Conservation (phyloP, 2,329 filamentous ascomycete genomes). For the Coleophoma crateriformis region DNA sequence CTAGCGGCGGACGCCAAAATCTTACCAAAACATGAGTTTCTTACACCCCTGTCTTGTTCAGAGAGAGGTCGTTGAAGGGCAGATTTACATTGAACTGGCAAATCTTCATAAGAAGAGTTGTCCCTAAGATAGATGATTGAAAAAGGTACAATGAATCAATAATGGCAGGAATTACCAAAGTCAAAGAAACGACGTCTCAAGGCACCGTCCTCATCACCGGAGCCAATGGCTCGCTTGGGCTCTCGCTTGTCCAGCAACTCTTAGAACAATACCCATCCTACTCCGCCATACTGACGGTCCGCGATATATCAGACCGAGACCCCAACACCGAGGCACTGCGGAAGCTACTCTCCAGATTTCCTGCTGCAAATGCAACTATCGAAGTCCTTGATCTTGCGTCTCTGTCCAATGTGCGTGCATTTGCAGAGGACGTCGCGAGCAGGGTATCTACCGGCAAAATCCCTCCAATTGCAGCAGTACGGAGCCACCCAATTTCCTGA, state of each 20-base stretch:
- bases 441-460: slow-evolving; percentile 24
- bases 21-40: not conserved
- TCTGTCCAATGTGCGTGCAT: slow-evolving; percentile 28
- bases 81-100: too few relatives aligned
- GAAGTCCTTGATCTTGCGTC: slow-evolving; percentile 29
- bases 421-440: slow-evolving; percentile 22
- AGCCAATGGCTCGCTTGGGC: slow-evolving; percentile 32
- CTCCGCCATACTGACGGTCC: slow-evolving; percentile 24
- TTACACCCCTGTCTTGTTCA: too few relatives aligned
- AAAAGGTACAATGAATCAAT: too few relatives aligned
- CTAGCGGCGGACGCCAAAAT: not conserved
- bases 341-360: slow-evolving; percentile 13
- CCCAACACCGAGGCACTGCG: slow-evolving; percentile 22
- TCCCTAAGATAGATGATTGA: too few relatives aligned
- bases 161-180: too few relatives aligned
- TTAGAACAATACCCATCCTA: slow-evolving; percentile 16
- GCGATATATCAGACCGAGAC: slow-evolving; percentile 22
- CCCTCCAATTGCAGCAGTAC: slow-evolving; percentile 24
- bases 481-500: not conserved
- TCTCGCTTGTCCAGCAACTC: slow-evolving; percentile 22
- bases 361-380: slow-evolving; percentile 22
- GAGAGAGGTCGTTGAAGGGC: too few relatives aligned
- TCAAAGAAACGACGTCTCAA: too few relatives aligned
- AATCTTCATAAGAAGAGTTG: too few relatives aligned
- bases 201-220: slow-evolving; percentile 29